A percentile compares a stretch with the other conserved stretches of the same genome.
Conservation (phyloP, 2,329 filamentous ascomycete species). For the Talaromyces islandicus region DNA sequence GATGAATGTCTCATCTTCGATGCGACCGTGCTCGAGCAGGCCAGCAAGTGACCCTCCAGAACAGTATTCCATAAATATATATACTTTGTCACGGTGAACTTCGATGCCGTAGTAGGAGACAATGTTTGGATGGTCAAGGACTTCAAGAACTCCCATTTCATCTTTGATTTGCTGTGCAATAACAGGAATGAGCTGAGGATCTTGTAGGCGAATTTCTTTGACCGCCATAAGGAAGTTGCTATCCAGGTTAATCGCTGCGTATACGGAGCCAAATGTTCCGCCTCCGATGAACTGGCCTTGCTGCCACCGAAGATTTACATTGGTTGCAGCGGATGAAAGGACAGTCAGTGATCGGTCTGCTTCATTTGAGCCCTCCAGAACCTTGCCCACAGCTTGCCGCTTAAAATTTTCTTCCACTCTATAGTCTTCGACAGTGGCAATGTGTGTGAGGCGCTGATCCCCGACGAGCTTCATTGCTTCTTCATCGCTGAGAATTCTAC, state of each 20-base stretch:
- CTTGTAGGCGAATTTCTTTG: constrained; percentile 95
- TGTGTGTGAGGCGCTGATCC: constrained; percentile 66
- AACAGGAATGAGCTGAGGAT: constrained; percentile 90
- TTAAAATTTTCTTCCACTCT: constrained; percentile 77
- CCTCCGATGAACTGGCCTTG: constrained; percentile 98
- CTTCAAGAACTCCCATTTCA: constrained; percentile 93
- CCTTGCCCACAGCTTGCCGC: constrained; percentile 78
- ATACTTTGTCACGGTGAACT: constrained; percentile 97
- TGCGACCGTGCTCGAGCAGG: constrained; percentile 87
- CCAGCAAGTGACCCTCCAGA: constrained; percentile 87
- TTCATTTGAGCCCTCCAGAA: constrained; percentile 91
- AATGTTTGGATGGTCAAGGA: constrained; percentile 94
- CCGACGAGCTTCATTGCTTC: constrained; percentile 71
- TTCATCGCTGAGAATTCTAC: constrained; percentile 69
- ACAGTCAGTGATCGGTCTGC: constrained; percentile 92
- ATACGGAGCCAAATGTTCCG: constrained; percentile 95
- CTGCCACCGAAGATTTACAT: constrained; percentile 94
- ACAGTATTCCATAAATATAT: constrained; percentile 99
- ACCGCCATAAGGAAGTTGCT: constrained; percentile 96
- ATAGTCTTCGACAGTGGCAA: constrained; percentile 70
- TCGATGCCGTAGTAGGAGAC: constrained; percentile 98
- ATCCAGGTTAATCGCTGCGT: constrained; percentile 94
- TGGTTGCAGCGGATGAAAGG: constrained; percentile 87
- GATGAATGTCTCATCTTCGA: constrained; percentile 95
- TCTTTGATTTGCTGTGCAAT: constrained; percentile 92